These are phyloP conservation scores for Penicillium parvum DNA, from an alignment of 495 filamentous ascomycete genomes.

Conservation along the genomic window DNA sequence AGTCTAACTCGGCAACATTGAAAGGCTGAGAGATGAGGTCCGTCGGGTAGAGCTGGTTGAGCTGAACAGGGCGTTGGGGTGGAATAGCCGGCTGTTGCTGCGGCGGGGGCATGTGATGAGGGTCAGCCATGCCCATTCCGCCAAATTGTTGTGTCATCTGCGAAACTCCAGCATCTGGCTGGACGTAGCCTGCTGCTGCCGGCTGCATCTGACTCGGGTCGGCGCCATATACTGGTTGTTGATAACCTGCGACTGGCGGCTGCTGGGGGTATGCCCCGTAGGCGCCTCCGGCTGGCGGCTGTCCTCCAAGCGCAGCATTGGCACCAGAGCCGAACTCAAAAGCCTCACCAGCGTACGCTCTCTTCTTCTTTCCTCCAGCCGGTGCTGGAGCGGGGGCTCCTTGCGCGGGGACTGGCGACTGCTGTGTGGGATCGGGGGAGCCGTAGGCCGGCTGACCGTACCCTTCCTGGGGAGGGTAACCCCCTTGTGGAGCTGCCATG, in stretches of 20 bases:
- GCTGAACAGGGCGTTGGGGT: constrained; percentile 49
- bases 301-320: constrained; percentile 68
- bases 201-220: constrained; percentile 48
- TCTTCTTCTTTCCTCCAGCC: constrained; percentile 72
- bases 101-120: constrained; percentile 52
- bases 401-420: constrained; percentile 26
- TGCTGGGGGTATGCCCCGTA: constrained; percentile 58
- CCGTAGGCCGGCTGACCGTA: constrained; percentile 48
- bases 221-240: constrained; percentile 51
- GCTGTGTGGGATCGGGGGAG: constrained; percentile 35
- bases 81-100: constrained; percentile 44
- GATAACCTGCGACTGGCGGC: constrained; percentile 46
- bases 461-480: constrained; percentile 54
- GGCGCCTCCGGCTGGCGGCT: constrained; percentile 47
- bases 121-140: constrained; percentile 68
- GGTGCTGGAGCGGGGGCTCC: constrained; percentile 28
- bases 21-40: constrained; percentile 90
- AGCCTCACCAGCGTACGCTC: constrained; percentile 87
- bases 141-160: constrained; percentile 80
- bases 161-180: constrained; percentile 51
- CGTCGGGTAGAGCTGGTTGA: constrained; percentile 89
- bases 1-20: constrained; percentile 86
- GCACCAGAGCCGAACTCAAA: constrained; percentile 90
- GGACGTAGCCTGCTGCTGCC: constrained; percentile 61
- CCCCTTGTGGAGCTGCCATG: constrained; percentile 61